These are phyloP conservation scores for Nicotiana undulata DNA, from an alignment of 257 asterid genomes.

Conservation along the genomic window DNA sequence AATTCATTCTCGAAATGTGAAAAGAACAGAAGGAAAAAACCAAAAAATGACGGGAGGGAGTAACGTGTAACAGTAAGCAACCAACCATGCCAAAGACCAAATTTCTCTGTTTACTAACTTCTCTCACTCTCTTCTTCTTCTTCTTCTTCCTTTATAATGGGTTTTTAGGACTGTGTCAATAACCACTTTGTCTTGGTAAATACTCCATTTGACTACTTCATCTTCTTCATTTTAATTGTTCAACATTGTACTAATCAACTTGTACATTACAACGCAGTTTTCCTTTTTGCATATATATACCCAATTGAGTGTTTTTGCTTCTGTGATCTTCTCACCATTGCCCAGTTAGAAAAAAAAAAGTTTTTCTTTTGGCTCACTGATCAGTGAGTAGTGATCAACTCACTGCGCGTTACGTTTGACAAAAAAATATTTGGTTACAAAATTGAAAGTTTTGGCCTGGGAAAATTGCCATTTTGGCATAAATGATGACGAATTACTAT, in stretches of 20 bases:
- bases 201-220: neutral
- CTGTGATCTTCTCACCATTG: no score
- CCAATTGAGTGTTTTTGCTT: neutral
- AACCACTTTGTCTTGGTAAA: neutral
- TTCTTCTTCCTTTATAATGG: neutral
- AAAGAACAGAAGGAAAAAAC: no score
- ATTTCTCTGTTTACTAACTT: neutral
- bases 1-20: no score
- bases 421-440: no score
- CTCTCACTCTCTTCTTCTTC: neutral
- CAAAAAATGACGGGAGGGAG: no score
- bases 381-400: no score
- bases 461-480: neutral
- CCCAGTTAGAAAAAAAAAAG: no score
- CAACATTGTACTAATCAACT: neutral
- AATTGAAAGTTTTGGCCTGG: no score
- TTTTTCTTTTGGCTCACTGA: no score
- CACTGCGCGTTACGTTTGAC: no score
- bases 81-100: constrained; percentile 13
- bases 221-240: neutral
- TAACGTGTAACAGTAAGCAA: constrained; percentile 8
- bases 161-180: neutral
- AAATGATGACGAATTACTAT: constrained; percentile 28
- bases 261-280: no score
- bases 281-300: neutral